Base-by-base conservation (phyloP, 2,329 filamentous ascomycete genomes). In the Furcasterigmium furcatum region DNA sequence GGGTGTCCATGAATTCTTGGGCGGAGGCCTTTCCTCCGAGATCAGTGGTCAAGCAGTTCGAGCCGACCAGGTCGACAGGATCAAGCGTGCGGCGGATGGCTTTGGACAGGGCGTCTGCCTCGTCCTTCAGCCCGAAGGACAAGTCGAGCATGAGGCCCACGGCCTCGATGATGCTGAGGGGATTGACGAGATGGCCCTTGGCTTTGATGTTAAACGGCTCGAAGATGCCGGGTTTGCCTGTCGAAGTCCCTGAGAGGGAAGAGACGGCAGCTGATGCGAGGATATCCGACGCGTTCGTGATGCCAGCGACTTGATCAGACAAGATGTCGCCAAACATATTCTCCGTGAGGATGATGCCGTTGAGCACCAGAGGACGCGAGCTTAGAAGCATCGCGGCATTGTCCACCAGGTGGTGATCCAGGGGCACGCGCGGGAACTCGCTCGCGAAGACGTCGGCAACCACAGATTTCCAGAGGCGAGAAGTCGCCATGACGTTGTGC, bases 291-390 rank as follows among this genome's bases (percentile, higher is more conserved):
- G 50, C 50, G 12, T 19, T 19, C 3, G 50, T 39, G 34, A 58
- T 55, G 13, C 42, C 55, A 19, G 44, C 49, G 7, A 55, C 55
- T 5, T 56, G 46, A 19, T 59, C 57, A 9, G 55, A 57, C 2
- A 60, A 40, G 12, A 59, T 54, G 22, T 59, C 57, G 1, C 57
- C 57, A 41, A 59, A 58, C 44, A 55, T 52, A 21, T 59, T 60
- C 4, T 57, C 55, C 0, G 47, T 41, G 3, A 58, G 46, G 2
- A 60, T 30, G n/a, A 60, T 43, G 9, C 56, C 56, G 36, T 60
- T 59, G 14, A 60, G 25, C 2, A 16, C 24, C 4, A 35, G 36
- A 2, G 57, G 57, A 4, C 48, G 38, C 5, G 49, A 49, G 9
- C 52, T 36, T 16, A 60, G 42, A 9, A 54, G 30, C 43, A 57